Evolutionary conservation across 2,329 filamentous ascomycete species (phyloP).

Genomic region (Cercospora sp.): DNA sequence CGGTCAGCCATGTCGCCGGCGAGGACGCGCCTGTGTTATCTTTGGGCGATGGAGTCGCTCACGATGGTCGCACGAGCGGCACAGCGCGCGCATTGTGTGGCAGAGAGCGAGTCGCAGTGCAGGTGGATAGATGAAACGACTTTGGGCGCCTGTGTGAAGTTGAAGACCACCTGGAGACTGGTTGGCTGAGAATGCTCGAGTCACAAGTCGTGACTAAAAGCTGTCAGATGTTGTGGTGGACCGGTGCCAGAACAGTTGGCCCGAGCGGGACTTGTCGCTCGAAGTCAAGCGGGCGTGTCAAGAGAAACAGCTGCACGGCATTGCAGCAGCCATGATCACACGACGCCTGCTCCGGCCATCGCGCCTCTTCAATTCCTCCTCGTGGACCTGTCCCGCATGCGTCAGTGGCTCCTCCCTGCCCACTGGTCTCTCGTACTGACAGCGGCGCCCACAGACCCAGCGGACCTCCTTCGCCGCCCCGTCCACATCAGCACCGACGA

Average conservation of each 20-base stretch:
- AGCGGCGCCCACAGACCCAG: conserved; percentile 12
- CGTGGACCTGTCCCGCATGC: conserved; percentile 37
- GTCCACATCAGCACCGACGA: conserved; percentile 24
- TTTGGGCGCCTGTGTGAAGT: conserved; percentile 24
- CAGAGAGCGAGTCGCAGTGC: conserved; percentile 11
- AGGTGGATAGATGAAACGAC: conserved; percentile 26
- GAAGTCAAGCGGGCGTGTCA: neutral
- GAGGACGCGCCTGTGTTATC: conserved; percentile 20
- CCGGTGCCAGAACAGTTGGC: neutral
- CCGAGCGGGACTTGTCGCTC: neutral
- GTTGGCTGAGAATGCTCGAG: conserved; percentile 21
- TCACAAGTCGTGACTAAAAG: neutral
- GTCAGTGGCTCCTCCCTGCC: conserved; percentile 24
- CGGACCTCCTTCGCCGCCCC: conserved; percentile 27
- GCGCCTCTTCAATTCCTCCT: conserved; percentile 27
- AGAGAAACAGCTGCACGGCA: neutral
- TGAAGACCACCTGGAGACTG: conserved; percentile 11
- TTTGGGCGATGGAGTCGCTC: conserved; percentile 10
- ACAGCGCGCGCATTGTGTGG: conserved; percentile 27
- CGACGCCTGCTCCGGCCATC: conserved; percentile 34
- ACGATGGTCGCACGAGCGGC: conserved; percentile 28
- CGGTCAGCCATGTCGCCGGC: conserved; percentile 19
- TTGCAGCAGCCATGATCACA: conserved; percentile 34
- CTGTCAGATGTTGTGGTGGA: neutral
- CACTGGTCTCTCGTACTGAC: conserved; percentile 1